A percentile compares a stretch with the other conserved stretches of the same genome.
Conservation (phyloP, 306 rosid genomes). For the Lupinus albus region DNA sequence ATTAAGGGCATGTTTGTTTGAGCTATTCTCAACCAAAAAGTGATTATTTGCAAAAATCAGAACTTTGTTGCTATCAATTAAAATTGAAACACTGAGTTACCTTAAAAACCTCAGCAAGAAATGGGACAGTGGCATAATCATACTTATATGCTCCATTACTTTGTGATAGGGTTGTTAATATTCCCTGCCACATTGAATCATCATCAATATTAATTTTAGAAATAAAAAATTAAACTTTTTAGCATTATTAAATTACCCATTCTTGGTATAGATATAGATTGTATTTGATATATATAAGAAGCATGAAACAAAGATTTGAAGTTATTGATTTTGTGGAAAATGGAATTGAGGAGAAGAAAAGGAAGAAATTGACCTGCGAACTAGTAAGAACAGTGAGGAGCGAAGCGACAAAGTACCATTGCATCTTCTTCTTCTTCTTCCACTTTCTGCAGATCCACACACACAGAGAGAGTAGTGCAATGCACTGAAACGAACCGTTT, state of each 20-base stretch:
- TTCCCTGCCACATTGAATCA: conserved; percentile 58
- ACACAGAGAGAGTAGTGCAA: not conserved
- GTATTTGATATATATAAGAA: not conserved
- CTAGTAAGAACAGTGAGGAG: conserved; percentile 57
- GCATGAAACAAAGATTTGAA: conserved; percentile 12
- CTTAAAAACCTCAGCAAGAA: conserved; percentile 90
- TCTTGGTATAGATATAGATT: not conserved
- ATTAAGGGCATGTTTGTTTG: too few relatives aligned
- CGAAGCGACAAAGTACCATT: conserved; percentile 50
- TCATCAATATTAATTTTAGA: conserved; percentile 7
- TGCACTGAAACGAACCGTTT: conserved; percentile 38
- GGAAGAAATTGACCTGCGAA: conserved; percentile 45
- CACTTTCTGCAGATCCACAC: conserved; percentile 35
- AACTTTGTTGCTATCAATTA: not conserved
- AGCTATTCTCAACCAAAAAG: too few relatives aligned
- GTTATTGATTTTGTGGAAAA: not conserved
- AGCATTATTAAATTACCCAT: not conserved
- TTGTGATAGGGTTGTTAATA: conserved; percentile 85
- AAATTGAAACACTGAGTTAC: conserved; percentile 37
- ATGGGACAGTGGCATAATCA: conserved; percentile 95
- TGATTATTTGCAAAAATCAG: conserved; percentile 6
- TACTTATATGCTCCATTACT: conserved; percentile 68
- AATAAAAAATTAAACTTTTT: too few relatives aligned
- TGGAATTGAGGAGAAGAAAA: not conserved
- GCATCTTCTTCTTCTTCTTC: conserved; percentile 44